phyloP scores from a whole-genome alignment of 2,329 filamentous ascomycete genomes.

The Aspergillus pseudoglaucus region DNA sequence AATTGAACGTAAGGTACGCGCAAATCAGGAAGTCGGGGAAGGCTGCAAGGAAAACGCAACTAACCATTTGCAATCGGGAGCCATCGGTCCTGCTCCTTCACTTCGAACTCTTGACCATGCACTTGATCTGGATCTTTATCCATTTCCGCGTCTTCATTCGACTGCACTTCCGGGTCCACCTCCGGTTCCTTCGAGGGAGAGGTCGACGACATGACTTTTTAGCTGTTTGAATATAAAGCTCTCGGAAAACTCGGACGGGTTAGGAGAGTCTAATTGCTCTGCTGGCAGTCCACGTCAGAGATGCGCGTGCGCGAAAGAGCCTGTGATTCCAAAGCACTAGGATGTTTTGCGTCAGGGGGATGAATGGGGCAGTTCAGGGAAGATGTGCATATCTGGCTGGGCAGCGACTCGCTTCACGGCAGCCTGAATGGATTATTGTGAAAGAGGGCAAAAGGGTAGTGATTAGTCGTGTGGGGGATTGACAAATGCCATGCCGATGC shows the following conservation, averaged over 20 bases:
- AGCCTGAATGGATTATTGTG: slow-evolving; percentile 18
- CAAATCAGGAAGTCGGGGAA: slow-evolving; percentile 43
- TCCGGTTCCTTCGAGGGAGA: slow-evolving; percentile 83
- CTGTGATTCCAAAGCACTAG: slow-evolving; percentile 19
- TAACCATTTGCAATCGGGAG: slow-evolving; percentile 99
- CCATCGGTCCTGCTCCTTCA: slow-evolving; percentile 99
- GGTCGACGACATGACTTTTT: slow-evolving; percentile 90
- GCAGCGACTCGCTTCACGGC: slow-evolving; percentile 33
- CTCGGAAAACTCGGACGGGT: slow-evolving; percentile 25
- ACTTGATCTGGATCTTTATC: slow-evolving; percentile 65
- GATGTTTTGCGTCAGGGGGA: slow-evolving; percentile 15
- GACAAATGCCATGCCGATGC: slow-evolving; percentile 8
- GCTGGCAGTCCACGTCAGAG: slow-evolving; percentile 44
- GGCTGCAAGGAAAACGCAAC: slow-evolving; percentile 47
- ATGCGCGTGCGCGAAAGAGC: slow-evolving; percentile 19
- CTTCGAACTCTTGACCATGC: slow-evolving; percentile 86
- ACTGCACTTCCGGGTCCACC: slow-evolving; percentile 87
- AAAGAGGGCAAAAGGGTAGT: slow-evolving; percentile 8
- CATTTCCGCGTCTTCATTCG: slow-evolving; percentile 88
- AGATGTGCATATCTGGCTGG: slow-evolving; percentile 21
- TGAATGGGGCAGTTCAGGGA: slow-evolving; percentile 10
- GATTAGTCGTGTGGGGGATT: slow-evolving; percentile 25
- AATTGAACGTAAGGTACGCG: slow-evolving; percentile 39
- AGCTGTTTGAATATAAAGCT: slow-evolving; percentile 26
- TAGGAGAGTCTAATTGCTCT: slow-evolving; percentile 29